These are phyloP conservation scores for Mortierella alpina DNA, from an alignment of 192 early-diverging fungal genomes.

Conservation along the genomic window DNA sequence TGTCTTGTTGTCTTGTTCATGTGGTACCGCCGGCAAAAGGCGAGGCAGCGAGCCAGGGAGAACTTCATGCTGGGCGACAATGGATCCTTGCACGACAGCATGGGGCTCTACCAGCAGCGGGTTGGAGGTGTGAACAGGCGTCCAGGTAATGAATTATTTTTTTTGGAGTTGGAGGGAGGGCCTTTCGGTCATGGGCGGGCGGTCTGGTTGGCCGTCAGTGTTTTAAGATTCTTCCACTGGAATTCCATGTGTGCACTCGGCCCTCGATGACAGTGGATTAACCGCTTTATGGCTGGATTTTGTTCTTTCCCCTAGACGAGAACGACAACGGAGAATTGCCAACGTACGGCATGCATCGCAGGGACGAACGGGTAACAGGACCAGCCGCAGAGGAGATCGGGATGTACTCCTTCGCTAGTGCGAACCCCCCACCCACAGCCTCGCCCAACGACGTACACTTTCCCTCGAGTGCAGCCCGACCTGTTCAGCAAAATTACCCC, in stretches of 20 bases:
- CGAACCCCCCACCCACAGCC: neutral
- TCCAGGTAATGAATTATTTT: neutral
- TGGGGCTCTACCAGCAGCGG: neutral
- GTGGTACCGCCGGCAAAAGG: conserved; percentile 35
- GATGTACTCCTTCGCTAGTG: conserved; percentile 37
- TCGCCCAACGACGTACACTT: neutral
- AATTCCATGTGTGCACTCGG: too few species aligned
- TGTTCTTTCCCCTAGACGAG: conserved; percentile 16
- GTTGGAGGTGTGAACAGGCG: neutral
- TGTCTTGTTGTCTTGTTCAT: conserved; percentile 18
- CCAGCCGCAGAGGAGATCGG: conserved; percentile 44
- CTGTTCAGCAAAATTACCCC: neutral
- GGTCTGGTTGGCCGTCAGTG: too few species aligned
- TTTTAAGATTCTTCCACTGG: too few species aligned
- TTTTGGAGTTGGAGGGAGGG: too few species aligned
- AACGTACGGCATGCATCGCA: conserved; percentile 37
- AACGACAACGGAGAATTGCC: conserved; percentile 43
- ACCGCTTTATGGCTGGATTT: neutral
- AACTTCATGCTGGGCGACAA: neutral
- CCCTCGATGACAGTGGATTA: neutral
- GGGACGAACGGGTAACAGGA: conserved; percentile 35
- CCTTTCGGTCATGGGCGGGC: too few species aligned
- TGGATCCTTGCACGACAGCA: conserved; percentile 1
- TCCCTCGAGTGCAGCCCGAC: neutral
- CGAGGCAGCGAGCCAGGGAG: conserved; percentile 7